phyloP scores from a whole-genome alignment of 306 rosid species.

The Cotoneaster glaucophyllus region DNA sequence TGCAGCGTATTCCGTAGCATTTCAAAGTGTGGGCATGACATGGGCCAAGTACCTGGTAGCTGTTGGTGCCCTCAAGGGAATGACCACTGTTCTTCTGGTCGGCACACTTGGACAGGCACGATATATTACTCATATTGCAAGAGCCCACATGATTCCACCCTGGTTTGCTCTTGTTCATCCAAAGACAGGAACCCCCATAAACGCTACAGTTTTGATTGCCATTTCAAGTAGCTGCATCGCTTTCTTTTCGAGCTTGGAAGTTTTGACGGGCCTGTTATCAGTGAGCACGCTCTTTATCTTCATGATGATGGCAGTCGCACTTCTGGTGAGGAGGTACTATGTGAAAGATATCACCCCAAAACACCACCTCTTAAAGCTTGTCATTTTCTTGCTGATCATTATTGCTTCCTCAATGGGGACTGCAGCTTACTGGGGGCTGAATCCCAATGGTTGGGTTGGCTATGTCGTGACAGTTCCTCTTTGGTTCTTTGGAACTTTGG shows the following conservation, averaged over 20 bases:
- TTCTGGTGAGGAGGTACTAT: slow-evolving; percentile 70
- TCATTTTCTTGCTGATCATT: slow-evolving; percentile 39
- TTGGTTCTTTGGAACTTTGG: slow-evolving; percentile 65
- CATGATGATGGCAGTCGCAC: slow-evolving; percentile 68
- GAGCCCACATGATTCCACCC: slow-evolving; percentile 77
- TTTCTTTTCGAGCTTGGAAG: slow-evolving; percentile 59
- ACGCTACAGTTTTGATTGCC: slow-evolving; percentile 58
- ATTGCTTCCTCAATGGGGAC: slow-evolving; percentile 66
- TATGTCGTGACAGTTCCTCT: slow-evolving; percentile 45
- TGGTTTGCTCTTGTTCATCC: slow-evolving; percentile 82
- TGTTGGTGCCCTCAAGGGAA: slow-evolving; percentile 67
- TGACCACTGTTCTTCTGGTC: slow-evolving; percentile 70
- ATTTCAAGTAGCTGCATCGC: slow-evolving; percentile 48
- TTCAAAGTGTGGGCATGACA: slow-evolving; percentile 59
- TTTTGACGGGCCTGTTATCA: slow-evolving; percentile 55
- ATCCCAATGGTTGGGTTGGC: slow-evolving; percentile 60
- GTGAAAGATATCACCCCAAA: slow-evolving; percentile 49
- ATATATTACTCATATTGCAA: slow-evolving; percentile 67
- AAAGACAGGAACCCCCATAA: slow-evolving; percentile 69
- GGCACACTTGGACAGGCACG: slow-evolving; percentile 52
- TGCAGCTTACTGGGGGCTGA: slow-evolving; percentile 61
- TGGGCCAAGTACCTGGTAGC: slow-evolving; percentile 77
- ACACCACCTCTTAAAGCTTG: slow-evolving; percentile 36
- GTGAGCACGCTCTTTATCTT: slow-evolving; percentile 72
- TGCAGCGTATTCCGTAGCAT: slow-evolving; percentile 68